phyloP scores from a whole-genome alignment of 345 rosid genomes.

The Abelmoschus esculentus region DNA sequence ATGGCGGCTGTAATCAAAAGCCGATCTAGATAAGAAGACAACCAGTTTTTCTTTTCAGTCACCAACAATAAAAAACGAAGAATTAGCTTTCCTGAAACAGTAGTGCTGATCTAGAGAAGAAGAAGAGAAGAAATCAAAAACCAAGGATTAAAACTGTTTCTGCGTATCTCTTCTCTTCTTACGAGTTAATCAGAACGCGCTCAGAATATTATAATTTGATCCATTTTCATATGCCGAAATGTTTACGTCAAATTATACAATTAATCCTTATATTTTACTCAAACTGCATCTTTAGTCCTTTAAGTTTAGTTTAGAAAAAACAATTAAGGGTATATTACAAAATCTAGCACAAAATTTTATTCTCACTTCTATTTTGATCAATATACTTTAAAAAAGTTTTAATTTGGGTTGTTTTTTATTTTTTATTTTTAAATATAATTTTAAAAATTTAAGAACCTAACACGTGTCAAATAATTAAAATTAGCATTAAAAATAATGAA shows the following conservation, averaged over 20 bases:
- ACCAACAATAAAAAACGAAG: neutral
- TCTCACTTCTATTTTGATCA: too few species aligned
- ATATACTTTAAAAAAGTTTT: too few species aligned
- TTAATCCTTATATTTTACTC: too few species aligned
- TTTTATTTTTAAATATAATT: too few species aligned
- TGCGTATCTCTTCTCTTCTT: neutral
- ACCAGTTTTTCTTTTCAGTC: neutral
- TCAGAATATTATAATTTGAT: neutral
- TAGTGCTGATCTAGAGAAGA: neutral
- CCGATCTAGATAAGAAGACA: neutral
- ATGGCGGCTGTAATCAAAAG: neutral
- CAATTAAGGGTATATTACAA: too few species aligned
- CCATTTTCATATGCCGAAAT: neutral
- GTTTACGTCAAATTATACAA: neutral
- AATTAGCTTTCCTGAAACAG: neutral
- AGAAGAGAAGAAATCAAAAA: neutral
- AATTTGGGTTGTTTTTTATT: too few species aligned
- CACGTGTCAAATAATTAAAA: too few species aligned
- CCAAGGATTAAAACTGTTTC: neutral
- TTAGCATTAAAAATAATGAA: too few species aligned
- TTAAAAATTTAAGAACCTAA: too few species aligned
- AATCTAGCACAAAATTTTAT: too few species aligned
- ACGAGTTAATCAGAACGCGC: neutral
- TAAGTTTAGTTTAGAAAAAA: too few species aligned
- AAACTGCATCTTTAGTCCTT: too few species aligned